A percentile compares a stretch with the other conserved stretches of the same genome.
Evolutionary conservation across 148 eudicot genomes (phyloP).

Genomic region (Nyssa sinensis): DNA sequence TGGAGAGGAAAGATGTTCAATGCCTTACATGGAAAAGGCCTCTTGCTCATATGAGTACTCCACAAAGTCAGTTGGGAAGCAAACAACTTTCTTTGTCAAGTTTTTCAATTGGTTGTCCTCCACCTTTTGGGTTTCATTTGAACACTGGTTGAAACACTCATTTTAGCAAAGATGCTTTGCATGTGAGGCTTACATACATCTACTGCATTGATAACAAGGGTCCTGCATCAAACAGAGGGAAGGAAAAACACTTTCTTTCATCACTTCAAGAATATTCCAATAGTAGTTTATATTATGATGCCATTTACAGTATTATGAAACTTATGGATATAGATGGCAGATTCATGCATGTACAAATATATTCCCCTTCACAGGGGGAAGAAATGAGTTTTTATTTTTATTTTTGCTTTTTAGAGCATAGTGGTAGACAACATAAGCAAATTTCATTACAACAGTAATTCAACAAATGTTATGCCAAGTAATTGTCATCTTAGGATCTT

Average conservation of each 20-base stretch:
- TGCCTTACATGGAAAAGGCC: conserved; percentile 24
- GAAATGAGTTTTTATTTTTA: background rate
- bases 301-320: background rate
- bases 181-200: conserved; percentile 15
- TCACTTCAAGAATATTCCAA: background rate
- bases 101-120: background rate
- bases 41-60: conserved; percentile 44
- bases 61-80: conserved; percentile 4
- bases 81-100: background rate
- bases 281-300: background rate
- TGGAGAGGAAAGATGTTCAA: background rate
- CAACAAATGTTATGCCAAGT: background rate
- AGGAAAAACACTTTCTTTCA: background rate
- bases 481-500: background rate
- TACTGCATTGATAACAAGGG: background rate
- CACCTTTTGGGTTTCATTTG: background rate
- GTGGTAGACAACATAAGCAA: background rate
- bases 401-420: background rate
- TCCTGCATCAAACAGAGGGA: background rate
- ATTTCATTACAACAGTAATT: background rate
- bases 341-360: background rate
- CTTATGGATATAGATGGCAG: background rate
- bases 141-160: conserved; percentile 22
- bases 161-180: conserved; percentile 25
- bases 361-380: too few relatives aligned